Conservation (phyloP, 768 basidiomycete genomes). For the Favolaschia claudopus region DNA sequence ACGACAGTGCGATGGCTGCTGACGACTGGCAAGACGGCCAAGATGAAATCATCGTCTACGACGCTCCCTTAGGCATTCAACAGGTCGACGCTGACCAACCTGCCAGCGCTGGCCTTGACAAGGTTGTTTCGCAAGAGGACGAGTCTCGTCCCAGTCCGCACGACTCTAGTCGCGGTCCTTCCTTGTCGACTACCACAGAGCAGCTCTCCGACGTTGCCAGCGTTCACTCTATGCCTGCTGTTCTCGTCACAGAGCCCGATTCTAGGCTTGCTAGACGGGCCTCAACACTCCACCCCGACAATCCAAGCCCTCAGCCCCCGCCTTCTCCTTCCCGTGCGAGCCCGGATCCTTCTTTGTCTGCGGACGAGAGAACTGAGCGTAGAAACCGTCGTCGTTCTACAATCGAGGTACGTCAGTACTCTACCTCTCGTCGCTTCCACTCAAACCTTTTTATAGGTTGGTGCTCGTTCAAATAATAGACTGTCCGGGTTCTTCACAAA, state of each 20-base stretch:
- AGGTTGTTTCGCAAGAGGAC: conserved; percentile 36
- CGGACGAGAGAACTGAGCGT: conserved; percentile 49
- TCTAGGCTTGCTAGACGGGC: conserved; percentile 37
- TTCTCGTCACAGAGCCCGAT: conserved; percentile 54
- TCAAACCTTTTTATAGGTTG: conserved; percentile 17
- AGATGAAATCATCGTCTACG: conserved; percentile 16
- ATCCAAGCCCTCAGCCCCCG: conserved; percentile 24
- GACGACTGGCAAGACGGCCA: conserved; percentile 46
- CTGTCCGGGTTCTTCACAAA: conserved; percentile 87
- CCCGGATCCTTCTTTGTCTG: conserved; percentile 35
- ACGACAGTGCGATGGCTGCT: conserved; percentile 27
- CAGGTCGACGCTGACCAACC: conserved; percentile 30
- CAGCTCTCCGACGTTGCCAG: conserved; percentile 60
- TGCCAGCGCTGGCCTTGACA: conserved; percentile 19
- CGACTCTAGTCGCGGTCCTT: conserved; percentile 42
- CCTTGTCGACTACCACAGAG: conserved; percentile 47
- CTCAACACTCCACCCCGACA: conserved; percentile 40
- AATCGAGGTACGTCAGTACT: conserved; percentile 60
- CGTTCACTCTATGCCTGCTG: conserved; percentile 65
- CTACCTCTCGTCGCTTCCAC: conserved; percentile 6
- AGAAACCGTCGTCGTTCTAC: conserved; percentile 57
- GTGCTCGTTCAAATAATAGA: conserved; percentile 66
- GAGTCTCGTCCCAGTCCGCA: conserved; percentile 35
- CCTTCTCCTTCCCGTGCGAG: conserved; percentile 40
- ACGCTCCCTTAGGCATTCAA: conserved; percentile 21